A percentile compares a stretch with the other conserved stretches of the same genome.
Evolutionary conservation across 1,284 basidiomycete genomes (phyloP).

Genomic region (Coniophora puteana): DNA sequence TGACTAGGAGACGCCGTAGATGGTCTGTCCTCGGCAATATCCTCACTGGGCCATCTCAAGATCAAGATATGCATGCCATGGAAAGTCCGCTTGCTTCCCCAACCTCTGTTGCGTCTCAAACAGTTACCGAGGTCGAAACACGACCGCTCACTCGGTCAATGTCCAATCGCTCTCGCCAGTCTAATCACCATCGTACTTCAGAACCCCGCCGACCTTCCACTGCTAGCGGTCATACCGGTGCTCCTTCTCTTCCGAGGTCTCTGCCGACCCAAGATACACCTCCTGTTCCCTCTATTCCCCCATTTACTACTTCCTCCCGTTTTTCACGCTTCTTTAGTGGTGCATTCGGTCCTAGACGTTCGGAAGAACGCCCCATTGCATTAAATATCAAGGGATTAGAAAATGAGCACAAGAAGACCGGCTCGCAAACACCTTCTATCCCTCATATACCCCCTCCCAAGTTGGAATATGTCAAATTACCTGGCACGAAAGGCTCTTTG

Average conservation of each 20-base stretch:
- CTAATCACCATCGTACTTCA: constrained; percentile 7
- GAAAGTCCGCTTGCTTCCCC: constrained; percentile 17
- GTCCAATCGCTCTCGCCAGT: constrained; percentile 18
- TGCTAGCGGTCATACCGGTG: constrained; percentile 13
- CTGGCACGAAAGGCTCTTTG: constrained; percentile 82
- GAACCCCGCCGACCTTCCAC: constrained; percentile 23
- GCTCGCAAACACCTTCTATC: constrained; percentile 27
- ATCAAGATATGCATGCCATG: constrained; percentile 24
- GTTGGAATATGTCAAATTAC: constrained; percentile 85
- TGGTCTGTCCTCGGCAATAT: constrained; percentile 48
- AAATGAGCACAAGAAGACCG: constrained; percentile 28
- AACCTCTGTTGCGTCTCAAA: constrained; percentile 9
- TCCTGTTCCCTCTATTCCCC: constrained; percentile 26
- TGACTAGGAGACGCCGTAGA: constrained; percentile 25
- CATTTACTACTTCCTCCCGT: constrained; percentile 44
- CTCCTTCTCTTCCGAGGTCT: constrained; percentile 7
- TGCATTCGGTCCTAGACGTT: constrained; percentile 55
- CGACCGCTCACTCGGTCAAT: constrained; percentile 21
- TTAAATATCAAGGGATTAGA: constrained; percentile 30
- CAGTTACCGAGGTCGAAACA: constrained; percentile 13
- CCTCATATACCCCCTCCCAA: constrained; percentile 71
- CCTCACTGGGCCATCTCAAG: constrained; percentile 26
- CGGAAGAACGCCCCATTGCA: constrained; percentile 47
- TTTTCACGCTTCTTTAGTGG: constrained; percentile 70
- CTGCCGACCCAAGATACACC: constrained; percentile 25